Evolutionary conservation across 176 grass and related monocot genomes (phyloP).

Genomic region (Aegilops speltoides): DNA sequence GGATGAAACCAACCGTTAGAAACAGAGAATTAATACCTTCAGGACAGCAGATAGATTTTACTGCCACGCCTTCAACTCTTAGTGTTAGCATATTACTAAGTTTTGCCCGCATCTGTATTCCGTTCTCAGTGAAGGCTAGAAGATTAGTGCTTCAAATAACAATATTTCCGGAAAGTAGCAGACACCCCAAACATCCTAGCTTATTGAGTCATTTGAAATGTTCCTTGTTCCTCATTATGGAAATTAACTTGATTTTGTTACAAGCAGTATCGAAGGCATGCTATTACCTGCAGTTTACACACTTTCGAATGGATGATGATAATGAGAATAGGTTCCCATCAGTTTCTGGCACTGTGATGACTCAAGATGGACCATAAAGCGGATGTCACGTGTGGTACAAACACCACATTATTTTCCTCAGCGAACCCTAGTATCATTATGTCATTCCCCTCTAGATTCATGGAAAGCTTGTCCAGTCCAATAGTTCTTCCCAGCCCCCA

Average conservation of each 20-base stretch:
- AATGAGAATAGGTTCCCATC: background rate
- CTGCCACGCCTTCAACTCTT: background rate
- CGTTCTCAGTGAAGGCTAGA: background rate
- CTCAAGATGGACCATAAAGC: background rate
- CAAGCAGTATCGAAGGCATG: background rate
- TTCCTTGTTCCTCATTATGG: too few species aligned
- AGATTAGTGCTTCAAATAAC: background rate
- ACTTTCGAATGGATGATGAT: background rate
- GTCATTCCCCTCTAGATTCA: too few species aligned
- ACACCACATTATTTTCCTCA: background rate
- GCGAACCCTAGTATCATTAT: background rate
- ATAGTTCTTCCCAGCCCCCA: background rate
- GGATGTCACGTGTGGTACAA: background rate
- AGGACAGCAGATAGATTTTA: background rate
- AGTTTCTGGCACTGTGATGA: background rate
- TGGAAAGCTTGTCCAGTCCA: background rate
- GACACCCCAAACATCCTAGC: background rate
- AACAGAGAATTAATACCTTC: background rate
- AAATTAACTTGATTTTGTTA: background rate
- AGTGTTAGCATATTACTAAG: background rate
- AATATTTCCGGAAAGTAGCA: background rate
- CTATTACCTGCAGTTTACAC: background rate
- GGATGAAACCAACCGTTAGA: background rate
- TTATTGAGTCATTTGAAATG: too few species aligned
- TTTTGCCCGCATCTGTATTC: background rate